Evolutionary conservation across 179 eudicot genomes (phyloP).

Genomic region (Nepenthes alata): DNA sequence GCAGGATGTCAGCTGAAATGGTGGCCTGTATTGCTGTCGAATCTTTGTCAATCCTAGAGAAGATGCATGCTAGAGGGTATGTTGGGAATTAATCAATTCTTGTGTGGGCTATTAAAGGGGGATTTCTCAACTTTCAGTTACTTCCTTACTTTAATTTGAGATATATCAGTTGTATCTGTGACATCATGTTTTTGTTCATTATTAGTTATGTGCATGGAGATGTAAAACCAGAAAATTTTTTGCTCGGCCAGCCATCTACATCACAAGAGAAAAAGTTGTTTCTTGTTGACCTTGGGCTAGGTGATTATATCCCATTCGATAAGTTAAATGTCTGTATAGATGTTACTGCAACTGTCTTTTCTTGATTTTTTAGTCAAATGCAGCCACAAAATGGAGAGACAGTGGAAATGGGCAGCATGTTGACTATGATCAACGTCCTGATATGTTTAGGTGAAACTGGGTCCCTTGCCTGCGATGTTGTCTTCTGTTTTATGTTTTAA

Average conservation of each 20-base stretch:
- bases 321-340: background rate
- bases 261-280: constrained; percentile 71
- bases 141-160: background rate
- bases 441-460: constrained; percentile 61
- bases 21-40: constrained; percentile 83
- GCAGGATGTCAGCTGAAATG: constrained; percentile 86
- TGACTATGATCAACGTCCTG: constrained; percentile 88
- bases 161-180: background rate
- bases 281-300: constrained; percentile 83
- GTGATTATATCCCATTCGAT: constrained; percentile 16
- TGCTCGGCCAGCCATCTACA: constrained; percentile 76
- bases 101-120: background rate
- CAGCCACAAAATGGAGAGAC: constrained; percentile 94
- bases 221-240: constrained; percentile 82
- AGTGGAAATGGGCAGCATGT: constrained; percentile 52
- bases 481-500: background rate
- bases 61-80: constrained; percentile 82
- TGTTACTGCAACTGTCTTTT: background rate
- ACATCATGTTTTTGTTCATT: constrained; percentile 8
- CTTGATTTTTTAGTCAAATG: constrained; percentile 4
- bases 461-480: background rate
- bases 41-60: constrained; percentile 72
- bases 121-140: background rate
- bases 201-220: constrained; percentile 81
- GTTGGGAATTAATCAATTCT: background rate